Base-by-base conservation (phyloP, 225 moss, liverwort and hornwort genomes). In the Neckera pumila region DNA sequence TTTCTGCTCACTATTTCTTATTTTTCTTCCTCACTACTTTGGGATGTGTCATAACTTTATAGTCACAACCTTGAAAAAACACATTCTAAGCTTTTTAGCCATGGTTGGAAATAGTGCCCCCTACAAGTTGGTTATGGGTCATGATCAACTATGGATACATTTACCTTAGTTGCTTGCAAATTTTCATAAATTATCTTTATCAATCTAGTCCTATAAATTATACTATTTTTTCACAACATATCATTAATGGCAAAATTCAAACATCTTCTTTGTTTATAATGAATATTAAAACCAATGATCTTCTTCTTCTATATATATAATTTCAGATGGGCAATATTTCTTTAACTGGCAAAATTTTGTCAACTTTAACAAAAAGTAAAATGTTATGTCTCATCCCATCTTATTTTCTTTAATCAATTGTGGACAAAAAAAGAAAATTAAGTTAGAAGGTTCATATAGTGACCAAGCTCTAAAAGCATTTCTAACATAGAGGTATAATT, bases 391-490 rank as follows among this genome's bases (percentile, higher is more conserved):
- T 43, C 3, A 42, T 72, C 5, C 26, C 0, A 43, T 45, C 9
- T 17, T 17, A 28, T 45, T 17, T 73, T 73, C 9, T 42, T 45
- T 11, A 17, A 73, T 47, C 0, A 47, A 74, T 4, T 30, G 1
- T 47, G 2, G 18, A 30, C 7, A 74, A 30, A 30, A 40, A 11
- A 14, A 2, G 3, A 1, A n/a, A n/a, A 30, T 43, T 28, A 30
- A 45, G 45, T 6, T 73, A 45, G 11, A 10, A 47, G 4, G 11
- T 30, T 16, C 1, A 30, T 30, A 30, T 17, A 17, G 6, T 26
- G 10, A 45, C 2, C 0, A 14, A 0, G 2, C 6, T 47, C 18
- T 45, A 47, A 45, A 45, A 31, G 11, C 0, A 0, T 47, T 17
- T 30, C 6, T 30, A 73, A 10, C 0, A 73, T 0, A 18, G 0